Percentiles rank a stretch among this genome's conserved stretches.
Conservation (phyloP, 2,329 filamentous ascomycete genomes). For the Cladosporium oxysporum region DNA sequence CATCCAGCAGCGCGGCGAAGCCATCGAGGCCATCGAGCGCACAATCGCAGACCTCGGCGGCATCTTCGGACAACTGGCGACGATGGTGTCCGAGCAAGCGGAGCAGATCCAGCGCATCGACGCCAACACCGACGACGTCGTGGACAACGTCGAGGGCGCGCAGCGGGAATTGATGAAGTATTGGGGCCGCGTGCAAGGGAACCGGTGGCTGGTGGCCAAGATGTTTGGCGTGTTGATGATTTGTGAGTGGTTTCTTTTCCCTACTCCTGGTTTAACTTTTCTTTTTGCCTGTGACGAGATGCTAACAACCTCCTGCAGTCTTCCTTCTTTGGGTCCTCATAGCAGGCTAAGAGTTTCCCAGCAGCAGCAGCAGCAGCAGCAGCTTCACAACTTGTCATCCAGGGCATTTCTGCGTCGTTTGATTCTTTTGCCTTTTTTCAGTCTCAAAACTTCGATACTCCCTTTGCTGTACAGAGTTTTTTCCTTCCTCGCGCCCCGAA, state of each 20-base stretch:
- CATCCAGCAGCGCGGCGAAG: slow-evolving; percentile 89
- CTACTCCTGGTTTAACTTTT: not conserved
- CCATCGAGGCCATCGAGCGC: slow-evolving; percentile 93
- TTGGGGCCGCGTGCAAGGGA: slow-evolving; percentile 90
- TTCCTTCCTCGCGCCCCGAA: not conserved
- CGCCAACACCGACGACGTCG: slow-evolving; percentile 95
- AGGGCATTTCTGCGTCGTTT: not conserved
- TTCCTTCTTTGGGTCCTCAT: slow-evolving; percentile 29
- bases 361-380: not conserved
- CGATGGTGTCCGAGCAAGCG: slow-evolving; percentile 96
- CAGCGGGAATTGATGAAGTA: slow-evolving; percentile 96
- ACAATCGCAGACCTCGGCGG: slow-evolving; percentile 90
- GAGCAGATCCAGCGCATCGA: slow-evolving; percentile 98
- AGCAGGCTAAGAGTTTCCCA: slow-evolving; percentile 22
- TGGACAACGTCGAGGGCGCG: slow-evolving; percentile 96
- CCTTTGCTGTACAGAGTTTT: not conserved
- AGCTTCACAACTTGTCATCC: not conserved
- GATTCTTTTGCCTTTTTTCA: not conserved
- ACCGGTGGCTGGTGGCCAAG: slow-evolving; percentile 87
- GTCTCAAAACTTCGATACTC: not conserved
- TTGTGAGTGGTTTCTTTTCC: slow-evolving; percentile 40
- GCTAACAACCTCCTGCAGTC: slow-evolving; percentile 32
- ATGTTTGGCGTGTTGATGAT: slow-evolving; percentile 93
- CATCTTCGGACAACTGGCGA: slow-evolving; percentile 91
- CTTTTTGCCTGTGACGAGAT: not conserved